Evolutionary conservation across 345 rosid species (phyloP).

Genomic region (Salix udensis): DNA sequence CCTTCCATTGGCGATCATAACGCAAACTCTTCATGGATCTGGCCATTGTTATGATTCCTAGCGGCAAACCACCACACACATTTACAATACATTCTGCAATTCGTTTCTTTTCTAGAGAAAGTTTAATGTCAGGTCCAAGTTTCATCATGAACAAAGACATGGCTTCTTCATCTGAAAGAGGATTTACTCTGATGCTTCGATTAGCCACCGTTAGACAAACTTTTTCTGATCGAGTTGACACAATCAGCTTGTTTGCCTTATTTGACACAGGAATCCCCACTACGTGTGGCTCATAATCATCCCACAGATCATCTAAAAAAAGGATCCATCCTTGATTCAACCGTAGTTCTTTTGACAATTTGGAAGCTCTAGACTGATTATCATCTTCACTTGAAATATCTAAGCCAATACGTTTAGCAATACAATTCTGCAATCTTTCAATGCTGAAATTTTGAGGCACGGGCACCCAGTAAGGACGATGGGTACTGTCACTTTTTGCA

Average conservation of each 20-base stretch:
- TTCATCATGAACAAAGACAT: neutral
- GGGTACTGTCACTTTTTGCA: too few relatives aligned
- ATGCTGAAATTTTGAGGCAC: too few relatives aligned
- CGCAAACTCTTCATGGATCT: neutral
- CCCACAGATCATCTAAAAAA: neutral
- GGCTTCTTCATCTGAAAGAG: neutral
- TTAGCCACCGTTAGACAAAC: accelerated
- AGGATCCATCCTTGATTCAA: too few relatives aligned
- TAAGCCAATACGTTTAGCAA: too few relatives aligned
- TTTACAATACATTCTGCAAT: neutral
- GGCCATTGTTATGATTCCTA: neutral
- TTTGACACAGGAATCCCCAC: neutral
- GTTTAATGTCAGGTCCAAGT: neutral
- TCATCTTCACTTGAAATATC: too few relatives aligned
- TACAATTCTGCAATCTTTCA: too few relatives aligned
- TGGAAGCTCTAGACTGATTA: accelerated
- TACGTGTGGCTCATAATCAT: neutral
- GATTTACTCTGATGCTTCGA: neutral
- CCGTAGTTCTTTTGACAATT: neutral
- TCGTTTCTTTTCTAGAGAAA: too few relatives aligned
- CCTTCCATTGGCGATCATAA: slow-evolving; percentile 11
- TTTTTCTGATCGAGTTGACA: neutral
- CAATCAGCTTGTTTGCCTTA: neutral
- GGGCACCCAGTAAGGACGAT: too few relatives aligned
- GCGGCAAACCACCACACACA: neutral